phyloP scores from a whole-genome alignment of 176 grass and related monocot genomes.

The Zea mays region DNA sequence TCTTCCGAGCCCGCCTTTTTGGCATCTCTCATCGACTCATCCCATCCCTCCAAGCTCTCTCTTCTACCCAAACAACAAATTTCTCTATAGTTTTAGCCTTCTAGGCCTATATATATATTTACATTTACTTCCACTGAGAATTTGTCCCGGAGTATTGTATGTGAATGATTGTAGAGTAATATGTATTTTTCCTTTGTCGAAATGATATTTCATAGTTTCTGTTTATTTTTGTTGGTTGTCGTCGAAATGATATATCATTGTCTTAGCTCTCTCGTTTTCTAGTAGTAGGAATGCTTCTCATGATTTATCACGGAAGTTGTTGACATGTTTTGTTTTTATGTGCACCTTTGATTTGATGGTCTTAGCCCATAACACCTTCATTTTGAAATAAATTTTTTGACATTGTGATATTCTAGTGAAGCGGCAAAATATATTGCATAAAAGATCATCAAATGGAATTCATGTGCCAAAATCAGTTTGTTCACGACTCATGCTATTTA shows the following conservation, averaged over 20 bases:
- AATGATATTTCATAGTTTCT: neutral
- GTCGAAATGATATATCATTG: neutral
- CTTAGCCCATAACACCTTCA: neutral
- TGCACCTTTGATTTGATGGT: neutral
- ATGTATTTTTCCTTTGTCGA: neutral
- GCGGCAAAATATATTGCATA: neutral
- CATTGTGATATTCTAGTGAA: neutral
- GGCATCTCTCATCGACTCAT: constrained; percentile 39
- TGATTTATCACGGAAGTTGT: neutral
- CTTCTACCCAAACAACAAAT: neutral
- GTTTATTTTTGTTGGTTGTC: no score
- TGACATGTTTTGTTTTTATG: neutral
- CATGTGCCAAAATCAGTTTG: neutral
- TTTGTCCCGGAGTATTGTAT: neutral
- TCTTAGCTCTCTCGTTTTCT: neutral
- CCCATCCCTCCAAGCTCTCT: neutral
- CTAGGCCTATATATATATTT: neutral
- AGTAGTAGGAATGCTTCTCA: neutral
- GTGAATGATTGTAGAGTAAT: neutral
- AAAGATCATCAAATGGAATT: neutral
- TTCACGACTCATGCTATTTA: neutral
- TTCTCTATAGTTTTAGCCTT: neutral
- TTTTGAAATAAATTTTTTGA: neutral
- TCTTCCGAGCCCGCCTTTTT: constrained; percentile 60
- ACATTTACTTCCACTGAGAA: neutral